Evolutionary conservation across 208 protist species (phyloP).

Genomic region (Lotmaria passim): DNA sequence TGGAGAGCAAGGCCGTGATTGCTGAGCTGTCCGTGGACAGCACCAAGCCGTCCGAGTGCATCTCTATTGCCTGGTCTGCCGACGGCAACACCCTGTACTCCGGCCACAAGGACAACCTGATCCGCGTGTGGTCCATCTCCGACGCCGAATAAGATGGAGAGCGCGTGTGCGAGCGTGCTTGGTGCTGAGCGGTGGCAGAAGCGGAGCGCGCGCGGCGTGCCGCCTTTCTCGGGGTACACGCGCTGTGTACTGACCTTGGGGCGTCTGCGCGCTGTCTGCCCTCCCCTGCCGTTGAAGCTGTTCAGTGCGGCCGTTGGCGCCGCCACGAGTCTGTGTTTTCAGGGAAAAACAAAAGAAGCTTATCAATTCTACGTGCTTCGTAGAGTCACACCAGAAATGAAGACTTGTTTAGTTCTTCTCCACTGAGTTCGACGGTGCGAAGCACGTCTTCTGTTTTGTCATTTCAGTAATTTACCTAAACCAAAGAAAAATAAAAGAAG

Average conservation of each 20-base stretch:
- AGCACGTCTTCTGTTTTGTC: not conserved
- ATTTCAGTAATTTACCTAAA: too few species aligned
- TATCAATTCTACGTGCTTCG: not conserved
- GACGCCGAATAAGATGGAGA: slow-evolving; percentile 26
- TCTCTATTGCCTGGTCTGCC: slow-evolving; percentile 97
- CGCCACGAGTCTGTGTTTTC: too few species aligned
- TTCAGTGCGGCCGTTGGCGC: not conserved
- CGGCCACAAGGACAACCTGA: slow-evolving; percentile 98
- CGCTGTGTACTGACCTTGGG: slow-evolving; percentile 13
- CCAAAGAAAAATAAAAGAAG: too few species aligned
- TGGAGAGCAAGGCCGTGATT: slow-evolving; percentile 97
- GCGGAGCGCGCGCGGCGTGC: not conserved
- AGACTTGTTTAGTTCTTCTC: not conserved
- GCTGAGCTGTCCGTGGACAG: slow-evolving; percentile 91
- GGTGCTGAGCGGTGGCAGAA: slow-evolving; percentile 1
- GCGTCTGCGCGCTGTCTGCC: slow-evolving; percentile 1
- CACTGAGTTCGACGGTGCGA: not conserved
- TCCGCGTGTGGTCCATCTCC: slow-evolving; percentile 96
- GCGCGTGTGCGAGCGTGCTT: not conserved
- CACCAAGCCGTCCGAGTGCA: slow-evolving; percentile 83
- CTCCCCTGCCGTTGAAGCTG: not conserved
- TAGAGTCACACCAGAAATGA: too few species aligned
- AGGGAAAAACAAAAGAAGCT: not conserved
- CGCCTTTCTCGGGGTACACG: slow-evolving; percentile 10
- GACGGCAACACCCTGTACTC: slow-evolving; percentile 98